Evolutionary conservation across 768 basidiomycete species (phyloP).

Genomic region (Tephrocybe sp.): DNA sequence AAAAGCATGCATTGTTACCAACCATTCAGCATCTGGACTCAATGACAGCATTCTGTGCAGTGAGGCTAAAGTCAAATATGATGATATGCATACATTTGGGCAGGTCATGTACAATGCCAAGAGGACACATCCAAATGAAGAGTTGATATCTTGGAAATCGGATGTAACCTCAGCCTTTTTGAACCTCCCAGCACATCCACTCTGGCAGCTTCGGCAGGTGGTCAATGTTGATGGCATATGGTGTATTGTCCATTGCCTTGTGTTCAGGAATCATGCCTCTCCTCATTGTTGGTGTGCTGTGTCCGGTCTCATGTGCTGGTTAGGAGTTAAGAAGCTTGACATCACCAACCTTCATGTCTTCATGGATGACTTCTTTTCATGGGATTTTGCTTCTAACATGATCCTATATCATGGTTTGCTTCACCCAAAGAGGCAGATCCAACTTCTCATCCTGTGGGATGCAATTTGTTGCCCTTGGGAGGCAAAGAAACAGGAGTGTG

Average conservation of each 20-base stretch:
- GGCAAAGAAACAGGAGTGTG: constrained; percentile 28
- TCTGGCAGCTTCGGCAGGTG: constrained; percentile 34
- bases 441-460: constrained; percentile 25
- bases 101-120: constrained; percentile 10
- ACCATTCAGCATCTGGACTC: constrained; percentile 23
- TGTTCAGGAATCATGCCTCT: constrained; percentile 27
- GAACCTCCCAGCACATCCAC: constrained; percentile 29
- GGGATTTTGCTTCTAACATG: neutral
- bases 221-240: constrained; percentile 22
- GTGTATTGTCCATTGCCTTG: constrained; percentile 26
- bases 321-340: constrained; percentile 18
- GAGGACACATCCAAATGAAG: constrained; percentile 19
- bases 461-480: constrained; percentile 27
- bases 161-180: constrained; percentile 31
- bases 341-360: constrained; percentile 26
- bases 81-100: constrained; percentile 8
- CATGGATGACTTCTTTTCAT: constrained; percentile 18
- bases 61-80: constrained; percentile 9
- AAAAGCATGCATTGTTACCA: constrained; percentile 25
- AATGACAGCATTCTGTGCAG: constrained; percentile 8
- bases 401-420: neutral
- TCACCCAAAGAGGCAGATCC: constrained; percentile 21
- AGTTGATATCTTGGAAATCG: constrained; percentile 25
- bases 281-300: constrained; percentile 25
- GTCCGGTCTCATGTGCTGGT: constrained; percentile 27